Evolutionary conservation across 2,329 filamentous ascomycete species (phyloP).

Genomic region (Colletotrichum shisoi): DNA sequence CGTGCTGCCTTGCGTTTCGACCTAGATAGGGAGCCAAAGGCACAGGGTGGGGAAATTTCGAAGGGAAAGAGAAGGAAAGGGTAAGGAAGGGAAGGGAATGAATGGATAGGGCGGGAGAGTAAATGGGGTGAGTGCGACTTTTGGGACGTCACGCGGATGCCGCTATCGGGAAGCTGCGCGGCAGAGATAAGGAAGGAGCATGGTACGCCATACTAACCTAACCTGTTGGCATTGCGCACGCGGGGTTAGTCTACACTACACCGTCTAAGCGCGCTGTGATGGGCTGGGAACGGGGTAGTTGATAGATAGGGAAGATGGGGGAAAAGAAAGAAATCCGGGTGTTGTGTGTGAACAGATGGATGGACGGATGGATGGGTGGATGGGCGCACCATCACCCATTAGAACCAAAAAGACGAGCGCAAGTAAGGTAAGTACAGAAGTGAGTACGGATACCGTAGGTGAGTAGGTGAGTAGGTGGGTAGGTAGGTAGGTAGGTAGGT

Average conservation of each 20-base stretch:
- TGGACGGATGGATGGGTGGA: constrained; percentile 6
- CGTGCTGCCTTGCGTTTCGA: constrained; percentile 20
- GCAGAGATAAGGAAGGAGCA: constrained; percentile 36
- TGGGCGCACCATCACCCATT: constrained; percentile 21
- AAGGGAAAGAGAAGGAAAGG: constrained; percentile 1
- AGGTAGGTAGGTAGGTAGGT: background rate
- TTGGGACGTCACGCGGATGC: constrained; percentile 34
- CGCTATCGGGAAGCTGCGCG: constrained; percentile 27
- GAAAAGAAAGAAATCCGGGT: background rate
- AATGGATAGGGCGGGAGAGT: constrained; percentile 31
- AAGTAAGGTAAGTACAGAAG: constrained; percentile 5
- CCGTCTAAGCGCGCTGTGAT: constrained; percentile 25
- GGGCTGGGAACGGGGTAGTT: background rate
- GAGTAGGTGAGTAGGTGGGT: background rate
- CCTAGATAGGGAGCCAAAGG: background rate
- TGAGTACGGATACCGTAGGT: background rate
- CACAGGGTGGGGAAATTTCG: constrained; percentile 28
- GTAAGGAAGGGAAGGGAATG: constrained; percentile 13
- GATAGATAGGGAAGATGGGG: background rate
- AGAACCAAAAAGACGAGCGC: constrained; percentile 20
- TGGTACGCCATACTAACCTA: constrained; percentile 36
- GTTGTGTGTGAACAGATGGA: too few species aligned
- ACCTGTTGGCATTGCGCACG: constrained; percentile 30
- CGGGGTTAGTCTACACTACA: constrained; percentile 12
- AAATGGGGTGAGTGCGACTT: constrained; percentile 24